Evolutionary conservation across 1,284 basidiomycete genomes (phyloP), one percentile per base, ranked within the genome.

Genomic region (Papiliotrema nemorosa): DNA sequence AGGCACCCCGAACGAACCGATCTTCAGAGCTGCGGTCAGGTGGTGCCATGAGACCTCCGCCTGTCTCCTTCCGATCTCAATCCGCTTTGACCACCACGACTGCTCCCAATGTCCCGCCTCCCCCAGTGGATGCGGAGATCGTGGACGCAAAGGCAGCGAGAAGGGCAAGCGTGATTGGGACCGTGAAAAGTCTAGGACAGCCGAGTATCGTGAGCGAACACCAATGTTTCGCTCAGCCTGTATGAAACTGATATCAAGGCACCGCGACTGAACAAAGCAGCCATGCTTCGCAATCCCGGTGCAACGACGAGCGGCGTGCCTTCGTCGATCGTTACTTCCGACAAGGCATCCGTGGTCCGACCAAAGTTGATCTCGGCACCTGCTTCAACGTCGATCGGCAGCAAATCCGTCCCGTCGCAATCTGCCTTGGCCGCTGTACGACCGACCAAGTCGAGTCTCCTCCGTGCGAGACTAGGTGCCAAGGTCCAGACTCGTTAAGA

Each of bases 191-290:
- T 48, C 47, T 67, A 13, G 62, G 53, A 2, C 50, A 51, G 12
- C 65, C 65, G 14, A 55, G 50, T 42, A 67, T 65, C 21, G 65
- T 67, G 34, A 44, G 65, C 13, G 16, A 20, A n/a, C 22, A 34
- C 16, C 16, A 5, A 13, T 40, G 24, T 20, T 38, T 27, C 7
- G 2, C 29, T 31, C 29, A 7, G 29, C 7, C 7, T 14, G 29
- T 31, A 31, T 14, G 29, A 31, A 14, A 27, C 49, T 47, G 35
- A 52, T 24, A 25, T 13, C 12, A 50, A 72, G 69, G 37, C 56
- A 21, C 70, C 70, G 2, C 57, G 70, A 18, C 40, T 63, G 7
- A 72, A 72, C 57, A 62, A 60, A 37, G 49, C 69, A 10, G 62
- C 66, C 3, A 50, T 67, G 44, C 58, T 72, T 4, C 66, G 70